Percentiles rank a stretch among this genome's conserved stretches.
These are phyloP conservation scores for Colletotrichum graminicola DNA, from an alignment of 2,329 filamentous ascomycete genomes.

Conservation along the genomic window DNA sequence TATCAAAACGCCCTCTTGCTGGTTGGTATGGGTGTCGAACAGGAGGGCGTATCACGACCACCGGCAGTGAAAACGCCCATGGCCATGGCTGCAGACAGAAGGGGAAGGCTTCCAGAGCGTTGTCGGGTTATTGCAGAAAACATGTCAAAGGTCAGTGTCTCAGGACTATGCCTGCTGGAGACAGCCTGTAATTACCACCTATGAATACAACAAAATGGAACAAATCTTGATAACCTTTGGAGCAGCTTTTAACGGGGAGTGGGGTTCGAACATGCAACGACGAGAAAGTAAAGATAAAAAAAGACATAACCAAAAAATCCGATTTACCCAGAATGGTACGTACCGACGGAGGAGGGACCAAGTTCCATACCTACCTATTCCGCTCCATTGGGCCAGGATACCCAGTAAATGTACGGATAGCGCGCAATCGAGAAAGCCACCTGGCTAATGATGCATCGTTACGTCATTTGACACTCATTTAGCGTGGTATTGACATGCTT, in stretches of 20 bases:
- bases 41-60: slow-evolving; percentile 3
- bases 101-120: slow-evolving; percentile 35
- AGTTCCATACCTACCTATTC: slow-evolving; percentile 5
- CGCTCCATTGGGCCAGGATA: slow-evolving; percentile 10
- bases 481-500: slow-evolving; percentile 27
- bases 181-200: background rate
- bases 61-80: slow-evolving; percentile 14
- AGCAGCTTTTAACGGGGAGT: too few relatives aligned
- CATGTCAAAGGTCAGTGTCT: too few relatives aligned
- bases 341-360: background rate
- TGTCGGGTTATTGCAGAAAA: slow-evolving; percentile 3
- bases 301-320: background rate
- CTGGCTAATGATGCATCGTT: slow-evolving; percentile 15
- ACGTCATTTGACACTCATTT: slow-evolving; percentile 27
- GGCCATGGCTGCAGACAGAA: too few relatives aligned
- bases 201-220: background rate
- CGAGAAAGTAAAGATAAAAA: background rate
- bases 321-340: background rate
- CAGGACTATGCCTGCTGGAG: background rate
- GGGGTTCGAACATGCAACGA: background rate
- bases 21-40: background rate
- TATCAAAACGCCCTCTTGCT: background rate
- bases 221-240: background rate
- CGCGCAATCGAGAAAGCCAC: slow-evolving; percentile 13
- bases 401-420: background rate